phyloP scores from a whole-genome alignment of 208 protist genomes.

The Acanthamoeba healyi region DNA sequence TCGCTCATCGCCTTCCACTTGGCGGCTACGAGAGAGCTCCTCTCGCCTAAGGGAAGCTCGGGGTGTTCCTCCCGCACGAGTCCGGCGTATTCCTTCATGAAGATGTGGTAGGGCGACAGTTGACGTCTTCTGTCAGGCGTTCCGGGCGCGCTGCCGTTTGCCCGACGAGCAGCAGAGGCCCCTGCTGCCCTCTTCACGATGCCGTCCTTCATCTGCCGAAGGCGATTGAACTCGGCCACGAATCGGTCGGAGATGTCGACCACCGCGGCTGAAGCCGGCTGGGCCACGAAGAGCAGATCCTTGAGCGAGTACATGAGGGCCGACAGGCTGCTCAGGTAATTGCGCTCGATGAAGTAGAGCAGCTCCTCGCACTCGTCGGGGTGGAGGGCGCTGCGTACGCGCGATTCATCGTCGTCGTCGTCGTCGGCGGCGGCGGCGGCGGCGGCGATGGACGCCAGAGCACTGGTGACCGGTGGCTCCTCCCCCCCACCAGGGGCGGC shows the following conservation, averaged over 20 bases:
- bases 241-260: neutral
- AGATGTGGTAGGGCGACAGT: constrained; percentile 62
- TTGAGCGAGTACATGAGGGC: constrained; percentile 30
- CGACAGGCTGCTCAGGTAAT: constrained; percentile 5
- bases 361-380: neutral
- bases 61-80: constrained; percentile 36
- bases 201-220: neutral
- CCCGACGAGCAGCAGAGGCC: no score
- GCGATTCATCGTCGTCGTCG: no score
- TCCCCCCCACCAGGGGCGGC: no score
- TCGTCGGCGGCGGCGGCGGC: no score
- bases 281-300: neutral
- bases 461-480: no score
- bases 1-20: constrained; percentile 69
- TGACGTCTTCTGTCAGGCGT: neutral
- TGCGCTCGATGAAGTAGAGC: constrained; percentile 17
- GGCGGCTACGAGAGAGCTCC: neutral
- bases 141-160: neutral
- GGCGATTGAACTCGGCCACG: neutral
- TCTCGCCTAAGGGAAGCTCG: neutral
- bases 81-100: constrained; percentile 43
- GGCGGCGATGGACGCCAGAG: no score
- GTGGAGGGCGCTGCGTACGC: neutral
- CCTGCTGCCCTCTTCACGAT: neutral
- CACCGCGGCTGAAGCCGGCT: neutral